Evolutionary conservation across 176 grass and related monocot species (phyloP).

Genomic region (Carex myosuroides): DNA sequence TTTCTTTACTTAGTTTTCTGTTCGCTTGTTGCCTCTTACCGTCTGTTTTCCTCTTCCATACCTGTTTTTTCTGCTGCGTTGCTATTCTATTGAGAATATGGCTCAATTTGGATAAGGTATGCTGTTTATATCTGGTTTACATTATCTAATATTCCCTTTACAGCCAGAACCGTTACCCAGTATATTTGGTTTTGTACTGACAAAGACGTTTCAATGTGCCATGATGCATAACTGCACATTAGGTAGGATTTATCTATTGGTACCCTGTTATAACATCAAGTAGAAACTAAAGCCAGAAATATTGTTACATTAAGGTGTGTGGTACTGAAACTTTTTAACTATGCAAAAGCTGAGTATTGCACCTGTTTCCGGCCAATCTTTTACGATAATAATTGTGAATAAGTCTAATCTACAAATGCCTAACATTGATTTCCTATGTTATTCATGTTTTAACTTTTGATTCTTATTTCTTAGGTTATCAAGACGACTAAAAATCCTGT

Average conservation of each 20-base stretch:
- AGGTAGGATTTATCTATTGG: background rate
- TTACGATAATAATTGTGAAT: background rate
- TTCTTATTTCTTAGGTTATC: conserved; percentile 15
- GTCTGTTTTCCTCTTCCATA: conserved; percentile 2
- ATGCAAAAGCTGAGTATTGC: background rate
- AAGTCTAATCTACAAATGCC: background rate
- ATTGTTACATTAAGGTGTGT: background rate
- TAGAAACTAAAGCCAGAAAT: background rate
- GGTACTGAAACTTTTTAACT: background rate
- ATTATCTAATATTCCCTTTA: conserved; percentile 11
- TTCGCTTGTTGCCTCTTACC: conserved; percentile 35
- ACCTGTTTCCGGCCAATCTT: background rate
- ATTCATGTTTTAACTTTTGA: background rate
- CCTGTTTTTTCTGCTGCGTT: background rate
- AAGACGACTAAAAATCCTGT: conserved; percentile 8
- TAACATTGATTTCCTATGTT: background rate
- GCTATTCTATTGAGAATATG: conserved; percentile 2
- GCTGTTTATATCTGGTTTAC: background rate
- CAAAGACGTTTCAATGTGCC: background rate
- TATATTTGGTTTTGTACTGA: background rate
- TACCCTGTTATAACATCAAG: background rate
- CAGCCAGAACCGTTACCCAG: background rate
- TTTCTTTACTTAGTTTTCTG: conserved; percentile 38
- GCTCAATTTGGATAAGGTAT: conserved; percentile 23
- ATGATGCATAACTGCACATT: background rate